Evolutionary conservation across 305 asterid species (phyloP), one percentile per base, ranked within the genome.

Genomic region (Fraxinus nigra): DNA sequence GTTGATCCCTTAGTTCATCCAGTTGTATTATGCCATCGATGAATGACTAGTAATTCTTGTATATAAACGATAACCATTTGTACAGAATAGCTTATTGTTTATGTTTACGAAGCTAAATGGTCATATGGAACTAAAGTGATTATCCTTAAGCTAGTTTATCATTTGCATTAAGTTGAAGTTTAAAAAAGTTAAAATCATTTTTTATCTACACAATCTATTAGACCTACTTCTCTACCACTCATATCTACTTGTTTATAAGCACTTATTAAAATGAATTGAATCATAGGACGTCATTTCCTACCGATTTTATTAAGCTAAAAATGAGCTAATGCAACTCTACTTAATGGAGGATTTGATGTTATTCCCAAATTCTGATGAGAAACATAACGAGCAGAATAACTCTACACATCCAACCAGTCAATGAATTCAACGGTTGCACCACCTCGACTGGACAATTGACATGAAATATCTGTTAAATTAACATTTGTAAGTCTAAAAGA

Each of bases 1-100:
- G 92, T 35, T 94, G 93, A 92, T 86, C 77, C 83, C 63, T 30
- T 34, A 18, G 61, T 79, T 78, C n/a, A 7, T 54, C n/a, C 63
- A 1, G 16, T 14, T 54, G 63, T 4, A n/a, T 16, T 4, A n/a
- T 54, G 63, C 24, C 0, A 5, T n/a, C 5, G 22, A 54, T n/a
- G 20, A 54, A 54, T 3, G 20, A 54, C 63, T n/a, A 13, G 0
- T 16, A 4, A n/a, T 54, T 54, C 24, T n/a, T n/a, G 24, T n/a
- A 5, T 54, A 54, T n/a, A 16, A 16, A 4, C 7, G 9, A 54
- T 16, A 54, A 54, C 10, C 24, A 54, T 4, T 16, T 54, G 24
- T n/a, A 54, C 63, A 54, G 2, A 54, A 54, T 16, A 54, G 8
- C 63, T 54, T 5, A 16, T 51, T 51, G 22, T 51, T 51, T 16